Evolutionary conservation across 1,139 yeast genomes (phyloP), one percentile per base, ranked within the genome.

Genomic region (Tardiomyces blankii): DNA sequence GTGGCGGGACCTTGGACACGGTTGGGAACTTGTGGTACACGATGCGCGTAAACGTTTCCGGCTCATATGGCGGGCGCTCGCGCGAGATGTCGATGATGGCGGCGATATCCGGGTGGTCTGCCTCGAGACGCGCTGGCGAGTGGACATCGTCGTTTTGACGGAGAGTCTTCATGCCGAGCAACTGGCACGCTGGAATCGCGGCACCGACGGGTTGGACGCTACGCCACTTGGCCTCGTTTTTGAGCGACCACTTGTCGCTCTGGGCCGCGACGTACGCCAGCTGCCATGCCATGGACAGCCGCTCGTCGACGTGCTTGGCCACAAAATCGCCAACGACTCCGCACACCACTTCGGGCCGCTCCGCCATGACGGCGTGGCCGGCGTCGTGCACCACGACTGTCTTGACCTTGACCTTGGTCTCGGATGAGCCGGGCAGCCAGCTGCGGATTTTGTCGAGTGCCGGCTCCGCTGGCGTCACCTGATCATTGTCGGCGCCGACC

Each of bases 1-100:
- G 83, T 0, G 91, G 93, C 0, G 82, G 86, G 33, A 82, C 79
- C 59, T 83, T 83, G 5, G 87, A 80, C 28, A 83, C 89, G 0
- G 93, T 83, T 25, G 88, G 82, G 61, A 82, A 80, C 62, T 83
- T 83, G 62, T 77, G 72, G 63, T 83, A 83, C 48, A 65, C 65
- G 50, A 83, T 72, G 16, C 72, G 63, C 18, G 62, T 44, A 55
- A 83, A 79, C 19, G 78, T 67, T 19, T 63, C 57, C 0, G 91
- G 88, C 46, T 78, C 79, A 57, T 83, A 83, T 0, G 89, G 84
- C 4, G 91, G 91, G 1, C 78, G 70, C 53, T 83, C 89, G 0
- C 87, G 80, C 1, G 89, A 81, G 23, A 83, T 83, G 57, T 83
- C 91, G 23, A 83, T 73, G 5, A 83, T 69, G 1, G 81, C 84